A percentile compares a stretch with the other conserved stretches of the same genome.
These are phyloP conservation scores for Suillus fuscotomentosus DNA, from an alignment of 768 basidiomycete species.

Conservation along the genomic window DNA sequence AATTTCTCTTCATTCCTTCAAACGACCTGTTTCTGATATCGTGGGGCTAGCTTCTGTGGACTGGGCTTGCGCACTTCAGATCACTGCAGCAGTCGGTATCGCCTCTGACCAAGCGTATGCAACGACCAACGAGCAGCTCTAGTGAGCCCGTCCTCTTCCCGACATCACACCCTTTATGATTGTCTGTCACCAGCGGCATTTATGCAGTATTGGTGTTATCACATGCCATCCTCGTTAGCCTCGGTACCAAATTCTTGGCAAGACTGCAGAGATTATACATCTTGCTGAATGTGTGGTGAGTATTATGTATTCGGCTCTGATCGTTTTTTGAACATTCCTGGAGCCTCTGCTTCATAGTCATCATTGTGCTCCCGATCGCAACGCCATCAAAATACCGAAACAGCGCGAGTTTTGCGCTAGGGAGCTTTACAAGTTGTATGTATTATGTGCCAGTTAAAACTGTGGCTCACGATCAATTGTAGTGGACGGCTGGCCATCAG, in stretches of 20 bases:
- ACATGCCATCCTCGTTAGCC: conserved; percentile 61
- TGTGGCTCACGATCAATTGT: neutral
- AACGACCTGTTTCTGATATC: neutral
- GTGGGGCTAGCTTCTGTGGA: neutral
- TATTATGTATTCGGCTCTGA: neutral
- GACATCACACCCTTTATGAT: conserved; percentile 36
- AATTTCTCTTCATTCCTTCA: neutral
- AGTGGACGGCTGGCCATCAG: conserved; percentile 41
- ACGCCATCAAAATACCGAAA: conserved; percentile 37
- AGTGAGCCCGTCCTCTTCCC: conserved; percentile 39
- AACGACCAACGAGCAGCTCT: conserved; percentile 45
- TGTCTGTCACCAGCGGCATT: conserved; percentile 44
- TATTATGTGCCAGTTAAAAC: neutral
- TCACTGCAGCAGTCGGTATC: conserved; percentile 28
- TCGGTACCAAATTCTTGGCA: conserved; percentile 60
- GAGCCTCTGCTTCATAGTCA: conserved; percentile 22
- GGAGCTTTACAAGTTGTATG: conserved; percentile 32
- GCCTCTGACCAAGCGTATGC: conserved; percentile 38
- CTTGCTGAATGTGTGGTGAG: conserved; percentile 37
- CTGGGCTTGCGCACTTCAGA: neutral
- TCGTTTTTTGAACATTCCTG: neutral
- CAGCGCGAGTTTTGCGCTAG: conserved; percentile 36
- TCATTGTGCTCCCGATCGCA: conserved; percentile 39
- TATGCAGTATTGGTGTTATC: conserved; percentile 57
- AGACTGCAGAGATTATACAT: conserved; percentile 55